Conservation (phyloP, 495 filamentous ascomycete genomes). For the Chlorociboria aeruginascens region DNA sequence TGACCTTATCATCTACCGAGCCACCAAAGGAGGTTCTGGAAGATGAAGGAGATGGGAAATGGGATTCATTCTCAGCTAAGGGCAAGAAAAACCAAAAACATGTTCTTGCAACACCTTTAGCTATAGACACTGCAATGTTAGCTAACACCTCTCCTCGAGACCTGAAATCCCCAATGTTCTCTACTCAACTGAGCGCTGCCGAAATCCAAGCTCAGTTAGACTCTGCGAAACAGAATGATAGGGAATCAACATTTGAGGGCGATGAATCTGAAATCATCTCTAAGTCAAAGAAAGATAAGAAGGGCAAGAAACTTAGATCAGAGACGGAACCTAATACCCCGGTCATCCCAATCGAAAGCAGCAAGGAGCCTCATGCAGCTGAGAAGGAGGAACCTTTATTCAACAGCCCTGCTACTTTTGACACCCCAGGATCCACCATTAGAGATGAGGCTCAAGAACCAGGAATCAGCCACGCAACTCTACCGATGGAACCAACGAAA, state of each 20-base stretch:
- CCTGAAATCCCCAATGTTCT: background rate
- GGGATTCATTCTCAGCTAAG: conserved; percentile 2
- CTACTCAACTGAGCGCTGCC: too few relatives aligned
- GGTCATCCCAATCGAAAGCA: conserved; percentile 14
- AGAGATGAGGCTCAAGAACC: too few relatives aligned
- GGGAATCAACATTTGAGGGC: background rate
- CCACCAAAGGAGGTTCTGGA: too few relatives aligned
- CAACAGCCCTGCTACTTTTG: background rate
- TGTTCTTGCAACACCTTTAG: conserved; percentile 4
- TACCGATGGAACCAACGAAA: too few relatives aligned
- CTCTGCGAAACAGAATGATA: too few relatives aligned
- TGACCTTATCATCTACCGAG: too few relatives aligned
- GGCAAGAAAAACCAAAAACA: conserved; percentile 18
- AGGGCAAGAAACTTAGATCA: conserved; percentile 7
- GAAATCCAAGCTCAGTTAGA: too few relatives aligned
- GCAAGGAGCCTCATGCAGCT: background rate
- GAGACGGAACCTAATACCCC: conserved; percentile 13
- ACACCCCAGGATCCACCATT: background rate
- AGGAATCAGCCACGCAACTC: too few relatives aligned
- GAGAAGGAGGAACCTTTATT: conserved; percentile 10
- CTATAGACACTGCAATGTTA: background rate
- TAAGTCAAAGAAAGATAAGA: conserved; percentile 20
- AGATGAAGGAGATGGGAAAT: background rate
- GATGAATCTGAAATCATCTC: conserved; percentile 11
- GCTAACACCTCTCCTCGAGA: background rate